These are phyloP conservation scores for Nigrospora sphaerica DNA, from an alignment of 2,329 filamentous ascomycete genomes.

Conservation along the genomic window DNA sequence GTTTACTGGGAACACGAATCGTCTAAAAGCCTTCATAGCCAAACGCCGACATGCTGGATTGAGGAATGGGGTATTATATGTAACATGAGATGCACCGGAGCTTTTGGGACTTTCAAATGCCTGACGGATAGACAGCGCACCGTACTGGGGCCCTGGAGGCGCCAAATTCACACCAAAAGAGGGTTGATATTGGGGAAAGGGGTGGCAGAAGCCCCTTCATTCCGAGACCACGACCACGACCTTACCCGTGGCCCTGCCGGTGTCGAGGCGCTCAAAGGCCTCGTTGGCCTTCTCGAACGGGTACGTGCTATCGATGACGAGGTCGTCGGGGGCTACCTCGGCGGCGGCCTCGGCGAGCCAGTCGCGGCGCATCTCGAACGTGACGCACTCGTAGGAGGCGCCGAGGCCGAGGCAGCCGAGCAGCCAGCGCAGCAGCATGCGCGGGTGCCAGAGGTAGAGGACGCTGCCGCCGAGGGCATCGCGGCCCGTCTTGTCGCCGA, in stretches of 20 bases:
- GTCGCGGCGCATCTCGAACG: background rate
- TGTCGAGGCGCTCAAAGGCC: conserved; percentile 5
- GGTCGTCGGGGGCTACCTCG: background rate
- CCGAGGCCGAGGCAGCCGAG: background rate
- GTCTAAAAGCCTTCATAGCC: too few relatives aligned
- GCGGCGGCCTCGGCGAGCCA: background rate
- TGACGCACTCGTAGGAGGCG: conserved; percentile 2
- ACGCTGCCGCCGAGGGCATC: background rate
- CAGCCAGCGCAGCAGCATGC: background rate
- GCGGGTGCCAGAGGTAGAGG: background rate
- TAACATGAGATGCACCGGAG: too few relatives aligned
- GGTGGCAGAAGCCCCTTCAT: too few relatives aligned
- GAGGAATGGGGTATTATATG: too few relatives aligned
- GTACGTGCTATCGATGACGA: conserved; percentile 4
- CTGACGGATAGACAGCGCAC: too few relatives aligned
- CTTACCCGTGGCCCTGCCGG: conserved; percentile 3
- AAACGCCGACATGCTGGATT: too few relatives aligned
- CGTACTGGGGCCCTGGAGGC: too few relatives aligned
- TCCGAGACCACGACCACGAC: conserved; percentile 2
- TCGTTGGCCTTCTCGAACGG: conserved; percentile 4
- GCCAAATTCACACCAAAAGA: too few relatives aligned
- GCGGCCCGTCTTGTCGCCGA: conserved; percentile 1
- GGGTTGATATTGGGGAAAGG: too few relatives aligned
- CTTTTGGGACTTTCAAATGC: too few relatives aligned
- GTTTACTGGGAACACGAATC: too few relatives aligned